Evolutionary conservation across 306 rosid genomes (phyloP), one percentile per base, ranked within the genome.

Genomic region (Quercus suber): DNA sequence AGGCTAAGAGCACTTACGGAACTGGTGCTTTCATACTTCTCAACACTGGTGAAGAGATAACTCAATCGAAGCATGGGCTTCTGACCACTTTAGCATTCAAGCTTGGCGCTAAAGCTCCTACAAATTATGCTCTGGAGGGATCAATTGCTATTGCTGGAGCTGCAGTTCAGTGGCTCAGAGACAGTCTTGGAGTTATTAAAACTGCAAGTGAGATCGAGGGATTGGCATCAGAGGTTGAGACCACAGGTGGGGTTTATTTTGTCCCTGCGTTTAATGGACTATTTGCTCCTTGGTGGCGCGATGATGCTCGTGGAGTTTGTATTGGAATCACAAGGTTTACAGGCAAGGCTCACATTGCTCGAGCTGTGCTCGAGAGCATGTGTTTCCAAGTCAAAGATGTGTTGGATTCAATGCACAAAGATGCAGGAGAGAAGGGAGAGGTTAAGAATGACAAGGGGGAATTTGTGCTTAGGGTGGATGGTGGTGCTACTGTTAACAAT

Each of bases 141-240:
- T 95, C 98, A 1, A 94, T 95, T 76, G 99, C 99, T 6, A 95
- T 93, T 59, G 99, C 99, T 74, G 98, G 98, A 61, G 99, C 99
- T 53, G 99, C 98, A 20, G 98, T 95, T 51, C 98, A 93, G 76
- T 95, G 99, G 99, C 98, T 95, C 53, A 87, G 98, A 78, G 98
- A 95, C 70, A 11, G 90, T 78, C 97, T 95, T 71, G 94, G 92
- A 18, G 18, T 95, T 55, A 91, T 95, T 81, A 52, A 75, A 9
- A 89, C 78, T 64, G 94, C 99, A 20, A 18, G 74, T n/a, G 98
- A 92, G 35, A 81, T 91, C 9, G 99, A 95, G 87, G 80, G 55
- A 5, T 80, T 93, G 78, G 98, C 99, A 35, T 85, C 72, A 3
- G 51, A 73, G 80, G 98, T 91, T 79, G 92, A 85, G 2, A 78